Percentiles rank a stretch among this genome's conserved stretches.
Evolutionary conservation across 176 grass and related monocot species (phyloP).

Genomic region (Puccinellia tenuiflora): DNA sequence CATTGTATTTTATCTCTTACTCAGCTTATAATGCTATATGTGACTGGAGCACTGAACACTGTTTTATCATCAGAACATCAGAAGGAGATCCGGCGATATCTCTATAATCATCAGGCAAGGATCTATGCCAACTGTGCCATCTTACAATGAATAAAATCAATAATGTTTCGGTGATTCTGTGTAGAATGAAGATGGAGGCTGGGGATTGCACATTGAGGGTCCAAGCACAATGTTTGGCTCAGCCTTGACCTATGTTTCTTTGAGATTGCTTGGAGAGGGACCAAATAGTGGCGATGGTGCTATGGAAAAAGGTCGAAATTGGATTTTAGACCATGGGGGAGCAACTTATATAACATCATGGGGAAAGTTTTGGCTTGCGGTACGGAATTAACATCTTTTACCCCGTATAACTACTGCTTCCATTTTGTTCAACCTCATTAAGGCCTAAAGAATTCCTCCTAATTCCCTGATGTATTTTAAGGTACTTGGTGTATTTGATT

Average conservation of each 20-base stretch:
- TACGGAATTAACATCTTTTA: conserved; percentile 21
- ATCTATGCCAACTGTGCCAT: neutral
- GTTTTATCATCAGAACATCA: conserved; percentile 65
- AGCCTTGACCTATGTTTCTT: conserved; percentile 66
- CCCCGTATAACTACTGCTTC: neutral
- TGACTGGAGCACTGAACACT: conserved; percentile 60
- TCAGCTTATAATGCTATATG: conserved; percentile 74
- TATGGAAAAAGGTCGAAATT: conserved; percentile 77
- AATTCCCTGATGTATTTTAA: conserved; percentile 34
- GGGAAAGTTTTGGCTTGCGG: conserved; percentile 95
- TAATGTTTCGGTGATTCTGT: conserved; percentile 19
- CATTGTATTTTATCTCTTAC: conserved; percentile 6
- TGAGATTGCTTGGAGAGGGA: conserved; percentile 85
- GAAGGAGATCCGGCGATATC: conserved; percentile 75
- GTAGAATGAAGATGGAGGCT: conserved; percentile 92
- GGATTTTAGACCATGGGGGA: conserved; percentile 88
- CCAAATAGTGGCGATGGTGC: conserved; percentile 61
- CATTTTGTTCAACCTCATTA: conserved; percentile 12
- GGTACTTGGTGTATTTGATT: conserved; percentile 98
- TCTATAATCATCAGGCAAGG: conserved; percentile 89
- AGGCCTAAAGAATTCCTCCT: neutral
- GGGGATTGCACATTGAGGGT: conserved; percentile 93
- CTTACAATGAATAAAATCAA: neutral
- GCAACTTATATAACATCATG: conserved; percentile 87
- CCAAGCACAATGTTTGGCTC: conserved; percentile 96